Evolutionary conservation across 1,139 yeast species (phyloP).

Genomic region (Magnusiomyces tetraspermus): DNA sequence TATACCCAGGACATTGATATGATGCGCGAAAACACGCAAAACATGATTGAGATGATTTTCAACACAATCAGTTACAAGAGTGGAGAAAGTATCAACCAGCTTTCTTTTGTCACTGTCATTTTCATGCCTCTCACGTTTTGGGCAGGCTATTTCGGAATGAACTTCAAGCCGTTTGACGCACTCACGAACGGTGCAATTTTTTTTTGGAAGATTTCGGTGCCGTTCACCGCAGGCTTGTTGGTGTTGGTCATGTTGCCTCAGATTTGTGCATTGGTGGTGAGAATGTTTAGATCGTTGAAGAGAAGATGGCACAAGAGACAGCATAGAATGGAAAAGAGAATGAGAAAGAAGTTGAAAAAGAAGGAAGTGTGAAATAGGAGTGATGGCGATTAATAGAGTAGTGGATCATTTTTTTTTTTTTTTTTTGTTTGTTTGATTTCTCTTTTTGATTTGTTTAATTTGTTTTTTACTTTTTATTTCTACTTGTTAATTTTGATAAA

Average conservation of each 20-base stretch:
- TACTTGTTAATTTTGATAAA: no score
- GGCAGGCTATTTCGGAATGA: slow-evolving; percentile 54
- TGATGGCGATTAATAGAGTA: neutral
- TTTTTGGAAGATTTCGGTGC: slow-evolving; percentile 45
- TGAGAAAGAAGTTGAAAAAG: slow-evolving; percentile 8
- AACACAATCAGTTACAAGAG: slow-evolving; percentile 46
- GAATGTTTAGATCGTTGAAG: slow-evolving; percentile 12
- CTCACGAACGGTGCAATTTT: slow-evolving; percentile 37
- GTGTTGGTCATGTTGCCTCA: slow-evolving; percentile 26
- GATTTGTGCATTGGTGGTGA: slow-evolving; percentile 1
- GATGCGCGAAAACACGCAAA: slow-evolving; percentile 43
- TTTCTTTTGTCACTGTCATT: slow-evolving; percentile 44
- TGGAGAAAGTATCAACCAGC: slow-evolving; percentile 42
- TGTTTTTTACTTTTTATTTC: no score
- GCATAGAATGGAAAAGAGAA: slow-evolving; percentile 6
- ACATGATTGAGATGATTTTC: slow-evolving; percentile 42
- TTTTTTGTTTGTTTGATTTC: no score
- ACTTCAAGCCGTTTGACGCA: slow-evolving; percentile 42
- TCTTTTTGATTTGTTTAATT: no score
- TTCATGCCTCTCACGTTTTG: slow-evolving; percentile 46
- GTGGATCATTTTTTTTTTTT: no score
- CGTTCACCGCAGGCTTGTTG: slow-evolving; percentile 38
- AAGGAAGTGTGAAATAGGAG: neutral
- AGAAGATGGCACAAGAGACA: slow-evolving; percentile 8
- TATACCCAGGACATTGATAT: slow-evolving; percentile 43